Evolutionary conservation across 331 rosid species (phyloP), one percentile per base, ranked within the genome.

Genomic region (Stylosanthes scabra): DNA sequence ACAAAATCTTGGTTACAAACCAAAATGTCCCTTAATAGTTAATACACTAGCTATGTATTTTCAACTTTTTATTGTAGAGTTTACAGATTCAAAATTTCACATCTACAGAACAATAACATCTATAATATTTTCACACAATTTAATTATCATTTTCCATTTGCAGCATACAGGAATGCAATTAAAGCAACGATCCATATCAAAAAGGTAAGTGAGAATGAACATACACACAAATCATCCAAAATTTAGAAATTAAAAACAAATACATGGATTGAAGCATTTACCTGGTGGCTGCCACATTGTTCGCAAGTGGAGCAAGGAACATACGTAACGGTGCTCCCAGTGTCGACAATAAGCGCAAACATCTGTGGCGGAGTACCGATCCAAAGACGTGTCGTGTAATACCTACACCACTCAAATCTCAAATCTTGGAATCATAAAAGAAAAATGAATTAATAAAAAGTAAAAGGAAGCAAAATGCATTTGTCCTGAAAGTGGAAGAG

Each of bases 331-430:
- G 85, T 84, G 67, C 88, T 84, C 62, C 88, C 88, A 8, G 88
- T 84, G 42, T 84, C 75, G 60, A 84, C 88, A 73, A 84, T 84
- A 11, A 84, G 83, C 20, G 88, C 88, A 80, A 95, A 95, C 78
- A 51, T 80, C 83, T 95, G 97, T 12, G 97, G 97, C 50, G 97
- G 99, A 70, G 97, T 90, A 46, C 99, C 99, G 84, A 95, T 91
- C 97, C 89, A 91, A 25, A 95, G 89, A 85, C 91, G 85, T 51
- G 97, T 88, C 3, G 99, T 91, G 64, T 91, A 91, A 50, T 95
- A 95, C 74, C 88, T 84, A 39, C 13, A 74, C 34, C 13, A 59
- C 29, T 54, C n/a, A 25, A 31, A 60, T 70, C 34, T 40, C 11
- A 51, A 55, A 52, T 63, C 37, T 20, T 12, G 4, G 13, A 50